phyloP scores from a whole-genome alignment of 805 yeast species.

The Zygotorulaspora florentina region DNA sequence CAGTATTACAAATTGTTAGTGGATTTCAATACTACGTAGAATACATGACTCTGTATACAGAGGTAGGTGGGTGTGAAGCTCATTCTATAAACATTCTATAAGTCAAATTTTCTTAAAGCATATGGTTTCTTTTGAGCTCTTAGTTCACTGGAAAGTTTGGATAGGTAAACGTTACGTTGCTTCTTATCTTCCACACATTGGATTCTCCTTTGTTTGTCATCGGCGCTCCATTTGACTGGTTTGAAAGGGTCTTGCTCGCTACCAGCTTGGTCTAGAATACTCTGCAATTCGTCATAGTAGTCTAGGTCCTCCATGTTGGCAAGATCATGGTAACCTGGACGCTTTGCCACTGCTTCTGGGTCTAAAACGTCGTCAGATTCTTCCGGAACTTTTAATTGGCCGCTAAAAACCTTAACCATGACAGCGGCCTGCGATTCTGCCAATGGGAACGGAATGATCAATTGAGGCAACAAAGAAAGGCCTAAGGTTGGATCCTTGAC shows the following conservation, averaged over 20 bases:
- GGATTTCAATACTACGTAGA: no score
- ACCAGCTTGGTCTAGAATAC: conserved; percentile 18
- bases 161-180: conserved; percentile 20
- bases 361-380: conserved; percentile 28
- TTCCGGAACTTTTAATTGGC: conserved; percentile 49
- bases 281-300: conserved; percentile 25
- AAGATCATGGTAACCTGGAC: conserved; percentile 17
- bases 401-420: conserved; percentile 58
- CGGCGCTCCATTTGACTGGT: conserved; percentile 27
- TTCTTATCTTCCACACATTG: conserved; percentile 17
- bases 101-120: conserved; percentile 9
- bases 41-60: no score
- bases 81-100: no score
- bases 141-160: conserved; percentile 15
- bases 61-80: no score
- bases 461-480: conserved; percentile 57
- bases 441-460: conserved; percentile 58
- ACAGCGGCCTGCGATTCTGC: conserved; percentile 63
- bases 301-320: conserved; percentile 25
- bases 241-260: conserved; percentile 17
- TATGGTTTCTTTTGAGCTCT: conserved; percentile 21
- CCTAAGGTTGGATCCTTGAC: conserved; percentile 60
- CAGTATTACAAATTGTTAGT: no score
- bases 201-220: conserved; percentile 16
- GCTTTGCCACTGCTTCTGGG: conserved; percentile 5